Evolutionary conservation across 2,329 filamentous ascomycete genomes (phyloP), one percentile per base, ranked within the genome.

Genomic region (Exophiala bonariae): DNA sequence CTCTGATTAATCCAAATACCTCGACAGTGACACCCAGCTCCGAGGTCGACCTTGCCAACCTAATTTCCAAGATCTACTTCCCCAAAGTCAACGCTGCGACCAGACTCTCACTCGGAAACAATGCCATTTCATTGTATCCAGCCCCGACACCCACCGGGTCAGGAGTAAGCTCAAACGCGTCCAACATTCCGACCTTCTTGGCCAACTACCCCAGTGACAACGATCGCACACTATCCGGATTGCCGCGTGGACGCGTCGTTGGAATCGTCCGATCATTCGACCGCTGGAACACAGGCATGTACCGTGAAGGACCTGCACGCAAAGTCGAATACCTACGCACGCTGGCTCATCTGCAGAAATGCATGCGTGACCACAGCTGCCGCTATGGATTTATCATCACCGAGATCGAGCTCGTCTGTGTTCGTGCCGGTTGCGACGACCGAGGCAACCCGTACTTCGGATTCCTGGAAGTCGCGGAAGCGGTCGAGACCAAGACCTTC

Each of bases 331-430:
- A 96, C 72, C 84, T 96, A 16, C 85, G 87, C 41, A 89, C 89
- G 1, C 81, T 97, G 4, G 79, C 90, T 0, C 89, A 95, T 60
- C 75, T 96, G 35, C 92, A 97, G 69, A 82, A 88, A 64, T 84
- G 85, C 63, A 96, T 96, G 89, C 89, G 92, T 66, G 89, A 95
- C 71, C 88, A 96, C 71, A 84, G 85, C 57, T 95, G 89, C 65
- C 85, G 92, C 49, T 97, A 96, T 67, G 92, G 92, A 44, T 97
- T 96, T 75, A 92, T 97, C 67, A 83, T 96, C 63, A 96, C 89
- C 1, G 92, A 96, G 71, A 96, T 96, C 60, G 92, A 97, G 71
- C 83, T 96, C 7, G 85, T 96, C 31, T 83, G 93, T 59, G 89
- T 96, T 1, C 88, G 91, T 61, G 88, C 87, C 57, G 90, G 91